Evolutionary conservation across 257 asterid genomes (phyloP).

Genomic region (Penstemon eatonii): DNA sequence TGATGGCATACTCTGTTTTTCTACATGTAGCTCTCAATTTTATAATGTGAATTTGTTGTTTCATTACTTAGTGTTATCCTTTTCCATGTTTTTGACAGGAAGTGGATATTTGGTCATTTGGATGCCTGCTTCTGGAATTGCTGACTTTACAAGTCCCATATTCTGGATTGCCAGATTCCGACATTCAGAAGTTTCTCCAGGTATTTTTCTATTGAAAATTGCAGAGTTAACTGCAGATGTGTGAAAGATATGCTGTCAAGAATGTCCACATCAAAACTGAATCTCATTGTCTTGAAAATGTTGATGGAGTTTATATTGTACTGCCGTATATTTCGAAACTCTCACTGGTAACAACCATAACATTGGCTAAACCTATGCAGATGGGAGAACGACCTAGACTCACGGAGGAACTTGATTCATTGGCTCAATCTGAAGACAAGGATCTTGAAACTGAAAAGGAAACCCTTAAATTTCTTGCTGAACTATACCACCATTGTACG

Average conservation of each 20-base stretch:
- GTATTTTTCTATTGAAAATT: constrained; percentile 33
- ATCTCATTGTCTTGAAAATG: not conserved
- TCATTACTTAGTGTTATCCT: constrained; percentile 23
- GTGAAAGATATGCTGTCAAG: not conserved
- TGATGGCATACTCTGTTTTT: not conserved
- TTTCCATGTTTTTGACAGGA: constrained; percentile 41
- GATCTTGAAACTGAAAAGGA: constrained; percentile 32
- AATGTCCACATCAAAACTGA: not conserved
- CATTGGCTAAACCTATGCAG: constrained; percentile 28
- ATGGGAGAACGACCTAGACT: constrained; percentile 48
- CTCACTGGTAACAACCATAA: not conserved
- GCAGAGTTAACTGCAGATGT: not conserved
- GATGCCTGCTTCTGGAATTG: constrained; percentile 81
- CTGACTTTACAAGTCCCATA: constrained; percentile 74
- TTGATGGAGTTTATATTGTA: not conserved
- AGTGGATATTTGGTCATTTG: constrained; percentile 94
- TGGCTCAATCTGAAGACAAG: constrained; percentile 28
- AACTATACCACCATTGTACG: constrained; percentile 59
- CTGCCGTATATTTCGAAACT: not conserved
- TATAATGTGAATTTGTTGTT: not conserved
- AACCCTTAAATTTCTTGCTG: constrained; percentile 46
- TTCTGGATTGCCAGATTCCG: constrained; percentile 51
- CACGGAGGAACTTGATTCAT: constrained; percentile 40
- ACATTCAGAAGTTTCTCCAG: constrained; percentile 53
- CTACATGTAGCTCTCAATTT: not conserved